These are phyloP conservation scores for Yarrowia bubula DNA, from an alignment of 805 yeast genomes.

Conservation along the genomic window DNA sequence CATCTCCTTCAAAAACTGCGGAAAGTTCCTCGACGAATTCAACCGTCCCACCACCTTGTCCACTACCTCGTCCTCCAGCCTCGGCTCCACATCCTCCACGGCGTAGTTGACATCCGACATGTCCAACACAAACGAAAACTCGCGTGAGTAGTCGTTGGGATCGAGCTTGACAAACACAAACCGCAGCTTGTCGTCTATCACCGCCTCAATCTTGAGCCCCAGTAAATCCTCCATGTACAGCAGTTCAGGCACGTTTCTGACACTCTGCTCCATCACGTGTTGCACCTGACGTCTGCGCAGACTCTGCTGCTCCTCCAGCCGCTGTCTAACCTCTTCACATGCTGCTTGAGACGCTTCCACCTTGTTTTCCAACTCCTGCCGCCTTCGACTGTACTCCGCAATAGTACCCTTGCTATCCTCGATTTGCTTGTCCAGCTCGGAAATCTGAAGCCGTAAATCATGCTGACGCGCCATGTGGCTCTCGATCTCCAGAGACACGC, in stretches of 20 bases:
- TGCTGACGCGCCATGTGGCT: slow-evolving; percentile 33
- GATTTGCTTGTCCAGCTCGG: slow-evolving; percentile 35
- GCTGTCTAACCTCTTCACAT: not conserved
- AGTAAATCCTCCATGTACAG: slow-evolving; percentile 51
- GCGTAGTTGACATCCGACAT: slow-evolving; percentile 44
- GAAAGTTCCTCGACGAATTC: slow-evolving; percentile 34
- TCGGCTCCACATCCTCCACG: slow-evolving; percentile 44
- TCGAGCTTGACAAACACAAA: slow-evolving; percentile 53
- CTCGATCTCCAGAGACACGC: slow-evolving; percentile 34
- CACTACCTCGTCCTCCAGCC: slow-evolving; percentile 35
- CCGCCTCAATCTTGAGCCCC: slow-evolving; percentile 56
- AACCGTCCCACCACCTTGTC: slow-evolving; percentile 31
- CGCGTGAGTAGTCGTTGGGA: slow-evolving; percentile 44
- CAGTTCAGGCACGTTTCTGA: slow-evolving; percentile 52
- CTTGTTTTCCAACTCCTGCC: not conserved
- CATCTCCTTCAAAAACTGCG: slow-evolving; percentile 35
- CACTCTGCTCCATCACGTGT: slow-evolving; percentile 43
- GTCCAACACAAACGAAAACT: slow-evolving; percentile 48
- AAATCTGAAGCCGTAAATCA: slow-evolving; percentile 32
- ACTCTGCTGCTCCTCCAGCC: slow-evolving; percentile 34
- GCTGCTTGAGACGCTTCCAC: not conserved
- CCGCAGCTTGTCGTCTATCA: slow-evolving; percentile 46
- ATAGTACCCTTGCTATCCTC: slow-evolving; percentile 37
- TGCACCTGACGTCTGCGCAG: slow-evolving; percentile 42
- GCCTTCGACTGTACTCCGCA: slow-evolving; percentile 33